A percentile compares a stretch with the other conserved stretches of the same genome.
phyloP scores from a whole-genome alignment of 768 basidiomycete genomes.

The Hygrocybe coccinea region DNA sequence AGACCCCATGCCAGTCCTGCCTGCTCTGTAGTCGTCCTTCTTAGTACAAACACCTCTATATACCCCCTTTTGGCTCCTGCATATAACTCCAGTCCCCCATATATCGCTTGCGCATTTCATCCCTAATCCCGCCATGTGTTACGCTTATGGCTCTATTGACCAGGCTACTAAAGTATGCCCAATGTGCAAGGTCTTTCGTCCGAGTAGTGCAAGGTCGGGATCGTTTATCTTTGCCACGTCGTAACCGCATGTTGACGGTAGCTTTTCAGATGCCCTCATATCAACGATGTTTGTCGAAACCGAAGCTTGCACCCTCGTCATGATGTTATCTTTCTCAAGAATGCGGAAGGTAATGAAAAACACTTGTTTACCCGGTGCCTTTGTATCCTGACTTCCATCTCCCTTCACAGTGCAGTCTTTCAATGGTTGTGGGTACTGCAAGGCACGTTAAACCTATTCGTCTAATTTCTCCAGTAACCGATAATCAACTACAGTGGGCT shows the following conservation, averaged over 20 bases:
- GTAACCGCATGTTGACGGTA: conserved; percentile 19
- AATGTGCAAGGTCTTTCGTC: conserved; percentile 80
- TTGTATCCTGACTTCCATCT: conserved; percentile 18
- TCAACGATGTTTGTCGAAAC: conserved; percentile 71
- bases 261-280: conserved; percentile 64
- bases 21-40: conserved; percentile 16
- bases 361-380: conserved; percentile 11
- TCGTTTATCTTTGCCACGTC: conserved; percentile 11
- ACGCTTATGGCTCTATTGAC: conserved; percentile 62
- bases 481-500: conserved; percentile 57
- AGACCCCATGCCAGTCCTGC: conserved; percentile 11
- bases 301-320: conserved; percentile 66
- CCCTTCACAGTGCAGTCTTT: conserved; percentile 61
- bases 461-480: conserved; percentile 18
- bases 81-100: conserved; percentile 9
- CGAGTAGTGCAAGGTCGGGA: conserved; percentile 45
- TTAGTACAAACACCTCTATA: conserved; percentile 24
- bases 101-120: conserved; percentile 17
- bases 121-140: conserved; percentile 56
- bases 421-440: conserved; percentile 88
- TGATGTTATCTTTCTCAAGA: conserved; percentile 76
- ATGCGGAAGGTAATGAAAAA: conserved; percentile 68
- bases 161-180: conserved; percentile 66
- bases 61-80: conserved; percentile 19
- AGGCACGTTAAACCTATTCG: conserved; percentile 44